Evolutionary conservation across 805 yeast species (phyloP).

Genomic region (Cyberlindnera bimundalis): DNA sequence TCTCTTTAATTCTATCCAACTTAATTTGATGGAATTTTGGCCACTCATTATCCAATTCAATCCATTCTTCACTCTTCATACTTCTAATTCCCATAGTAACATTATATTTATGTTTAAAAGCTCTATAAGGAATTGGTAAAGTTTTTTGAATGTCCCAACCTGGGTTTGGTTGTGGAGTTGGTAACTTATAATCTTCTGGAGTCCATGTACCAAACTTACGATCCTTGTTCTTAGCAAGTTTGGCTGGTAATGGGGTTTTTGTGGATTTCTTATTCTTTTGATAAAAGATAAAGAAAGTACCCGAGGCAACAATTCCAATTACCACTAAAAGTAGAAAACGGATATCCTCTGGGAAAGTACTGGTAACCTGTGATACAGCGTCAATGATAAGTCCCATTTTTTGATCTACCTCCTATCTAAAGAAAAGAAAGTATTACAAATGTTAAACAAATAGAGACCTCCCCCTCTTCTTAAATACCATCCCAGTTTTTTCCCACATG

Average conservation of each 20-base stretch:
- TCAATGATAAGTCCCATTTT: conserved; percentile 10
- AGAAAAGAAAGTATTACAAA: no score
- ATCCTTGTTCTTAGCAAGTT: conserved; percentile 40
- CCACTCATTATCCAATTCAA: conserved; percentile 69
- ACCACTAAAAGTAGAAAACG: conserved; percentile 5
- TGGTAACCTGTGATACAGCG: conserved; percentile 6
- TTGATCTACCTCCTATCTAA: neutral
- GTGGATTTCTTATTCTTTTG: neutral
- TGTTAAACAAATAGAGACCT: no score
- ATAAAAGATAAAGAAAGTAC: conserved; percentile 5
- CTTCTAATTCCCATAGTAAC: conserved; percentile 68
- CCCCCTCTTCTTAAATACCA: no score
- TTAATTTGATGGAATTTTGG: conserved; percentile 50
- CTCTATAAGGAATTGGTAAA: conserved; percentile 31
- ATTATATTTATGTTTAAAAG: conserved; percentile 61
- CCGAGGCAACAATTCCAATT: conserved; percentile 1
- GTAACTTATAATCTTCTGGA: conserved; percentile 49
- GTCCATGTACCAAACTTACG: conserved; percentile 50
- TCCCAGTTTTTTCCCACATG: neutral
- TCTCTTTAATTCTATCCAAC: conserved; percentile 43
- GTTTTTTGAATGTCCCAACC: conserved; percentile 22
- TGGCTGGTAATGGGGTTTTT: conserved; percentile 31
- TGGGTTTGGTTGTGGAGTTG: conserved; percentile 44
- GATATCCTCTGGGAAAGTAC: conserved; percentile 7
- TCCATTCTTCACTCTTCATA: conserved; percentile 62